These are phyloP conservation scores for Neurospora crassa DNA, from an alignment of 2,329 filamentous ascomycete genomes.

Conservation along the genomic window DNA sequence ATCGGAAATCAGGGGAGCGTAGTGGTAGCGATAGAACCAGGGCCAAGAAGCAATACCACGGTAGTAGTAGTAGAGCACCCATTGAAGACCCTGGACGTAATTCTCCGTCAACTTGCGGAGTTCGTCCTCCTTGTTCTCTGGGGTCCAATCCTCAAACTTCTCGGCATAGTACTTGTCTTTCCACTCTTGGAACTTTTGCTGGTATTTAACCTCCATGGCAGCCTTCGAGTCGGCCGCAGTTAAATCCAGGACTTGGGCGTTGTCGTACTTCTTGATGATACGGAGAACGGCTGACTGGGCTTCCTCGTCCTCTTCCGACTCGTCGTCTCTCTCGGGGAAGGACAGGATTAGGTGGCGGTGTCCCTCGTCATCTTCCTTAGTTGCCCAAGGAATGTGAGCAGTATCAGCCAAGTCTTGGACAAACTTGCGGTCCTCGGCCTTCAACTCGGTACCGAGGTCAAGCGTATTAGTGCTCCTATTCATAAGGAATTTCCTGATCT, in stretches of 20 bases:
- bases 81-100: slow-evolving; percentile 94
- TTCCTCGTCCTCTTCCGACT: slow-evolving; percentile 73
- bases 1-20: slow-evolving; percentile 89
- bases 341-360: slow-evolving; percentile 42
- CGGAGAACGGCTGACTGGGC: slow-evolving; percentile 73
- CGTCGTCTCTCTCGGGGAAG: slow-evolving; percentile 55
- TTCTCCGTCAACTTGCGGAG: slow-evolving; percentile 81
- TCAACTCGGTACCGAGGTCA: slow-evolving; percentile 63
- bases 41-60: slow-evolving; percentile 95
- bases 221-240: slow-evolving; percentile 70
- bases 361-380: slow-evolving; percentile 46
- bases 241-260: slow-evolving; percentile 73
- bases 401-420: slow-evolving; percentile 72
- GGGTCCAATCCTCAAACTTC: slow-evolving; percentile 81
- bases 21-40: slow-evolving; percentile 96
- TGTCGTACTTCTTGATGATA: slow-evolving; percentile 84
- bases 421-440: slow-evolving; percentile 85
- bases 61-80: slow-evolving; percentile 98
- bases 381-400: slow-evolving; percentile 48
- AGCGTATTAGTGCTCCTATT: slow-evolving; percentile 56
- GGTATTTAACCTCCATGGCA: slow-evolving; percentile 74
- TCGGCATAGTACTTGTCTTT: slow-evolving; percentile 87
- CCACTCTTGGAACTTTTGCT: slow-evolving; percentile 84
- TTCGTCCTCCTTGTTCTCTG: slow-evolving; percentile 65
- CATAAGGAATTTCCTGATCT: slow-evolving; percentile 73